Evolutionary conservation across 345 rosid genomes (phyloP).

Genomic region (Anastatica hierochuntica): DNA sequence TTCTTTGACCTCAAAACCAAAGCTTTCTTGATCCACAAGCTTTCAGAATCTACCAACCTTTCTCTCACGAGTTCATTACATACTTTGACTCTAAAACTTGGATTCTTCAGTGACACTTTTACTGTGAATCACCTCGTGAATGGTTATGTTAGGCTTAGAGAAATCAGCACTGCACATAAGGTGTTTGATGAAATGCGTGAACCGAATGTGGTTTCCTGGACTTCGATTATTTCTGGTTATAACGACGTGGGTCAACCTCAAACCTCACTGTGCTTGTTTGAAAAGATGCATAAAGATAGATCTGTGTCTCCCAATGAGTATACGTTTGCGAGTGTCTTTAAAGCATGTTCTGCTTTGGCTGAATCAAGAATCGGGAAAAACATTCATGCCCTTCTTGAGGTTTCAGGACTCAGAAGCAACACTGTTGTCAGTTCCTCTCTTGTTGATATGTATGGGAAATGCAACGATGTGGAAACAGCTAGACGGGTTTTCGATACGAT

Average conservation of each 20-base stretch:
- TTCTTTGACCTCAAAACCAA: slow-evolving; percentile 7
- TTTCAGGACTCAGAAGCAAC: slow-evolving; percentile 35
- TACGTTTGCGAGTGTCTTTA: slow-evolving; percentile 47
- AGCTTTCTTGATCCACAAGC: slow-evolving; percentile 23
- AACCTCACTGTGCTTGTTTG: slow-evolving; percentile 31
- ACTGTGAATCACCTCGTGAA: slow-evolving; percentile 44
- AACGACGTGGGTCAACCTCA: slow-evolving; percentile 22
- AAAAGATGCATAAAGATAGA: slow-evolving; percentile 26
- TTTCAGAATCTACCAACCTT: slow-evolving; percentile 26
- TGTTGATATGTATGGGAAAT: slow-evolving; percentile 85
- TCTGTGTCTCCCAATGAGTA: slow-evolving; percentile 49
- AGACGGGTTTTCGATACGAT: slow-evolving; percentile 56
- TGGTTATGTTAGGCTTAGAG: slow-evolving; percentile 26
- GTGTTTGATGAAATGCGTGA: slow-evolving; percentile 63
- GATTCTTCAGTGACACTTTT: slow-evolving; percentile 26
- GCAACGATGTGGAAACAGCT: slow-evolving; percentile 56
- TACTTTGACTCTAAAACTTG: slow-evolving; percentile 32
- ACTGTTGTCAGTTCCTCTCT: slow-evolving; percentile 65
- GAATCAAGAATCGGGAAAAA: slow-evolving; percentile 36
- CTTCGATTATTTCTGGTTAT: slow-evolving; percentile 54
- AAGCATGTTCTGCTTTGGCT: slow-evolving; percentile 50
- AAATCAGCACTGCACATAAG: slow-evolving; percentile 25
- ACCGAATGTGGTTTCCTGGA: slow-evolving; percentile 71
- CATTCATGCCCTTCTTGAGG: slow-evolving; percentile 48
- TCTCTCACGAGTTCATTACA: slow-evolving; percentile 25